Base-by-base conservation (phyloP, 345 rosid genomes). In the Crucihimalaya himalaica region DNA sequence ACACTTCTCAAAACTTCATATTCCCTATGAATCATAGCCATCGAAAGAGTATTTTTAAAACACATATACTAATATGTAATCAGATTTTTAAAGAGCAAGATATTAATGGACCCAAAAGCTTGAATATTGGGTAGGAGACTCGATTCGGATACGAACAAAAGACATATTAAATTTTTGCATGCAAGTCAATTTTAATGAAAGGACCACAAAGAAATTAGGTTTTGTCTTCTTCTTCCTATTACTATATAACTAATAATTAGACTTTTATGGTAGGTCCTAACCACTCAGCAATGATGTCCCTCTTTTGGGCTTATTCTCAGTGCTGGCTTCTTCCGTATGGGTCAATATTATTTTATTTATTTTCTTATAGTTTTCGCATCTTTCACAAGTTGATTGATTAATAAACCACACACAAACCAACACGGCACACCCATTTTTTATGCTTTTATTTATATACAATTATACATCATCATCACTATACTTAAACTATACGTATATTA, bases 201-300 rank as follows among this genome's bases (percentile, higher is more conserved):
- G 76, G 76, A 70, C 72, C 80, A 70, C 67, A 54, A 52, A 62
- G 8, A 71, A 71, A 77, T 70, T 70, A 70, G 72, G 66, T 70
- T 63, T 71, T 70, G 66, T 77, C 70, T 46, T 48, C 46, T 35
- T 73, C 66, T 13, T 66, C 9, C 13, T 16, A 16, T 45, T n/a
- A 40, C 2, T 6, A 55, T 73, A 35, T 6, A 48, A 23, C 5
- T 40, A 51, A 31, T 31, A 40, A 75, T 42, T 59, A 2, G 19
- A 54, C 21, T 63, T 56, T 34, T 29, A 11, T 54, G 40, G 58
- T 74, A 47, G 80, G 72, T 18, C 80, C 58, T 28, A 46, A 42
- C 55, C 47, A 63, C 56, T 48, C 35, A 57, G 56, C 71, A 65
- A 50, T 57, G 55, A 64, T 71, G 76, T 55, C 34, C 72, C 47